Base-by-base conservation (phyloP, 1,284 basidiomycete species). In the Trametes pubescens region DNA sequence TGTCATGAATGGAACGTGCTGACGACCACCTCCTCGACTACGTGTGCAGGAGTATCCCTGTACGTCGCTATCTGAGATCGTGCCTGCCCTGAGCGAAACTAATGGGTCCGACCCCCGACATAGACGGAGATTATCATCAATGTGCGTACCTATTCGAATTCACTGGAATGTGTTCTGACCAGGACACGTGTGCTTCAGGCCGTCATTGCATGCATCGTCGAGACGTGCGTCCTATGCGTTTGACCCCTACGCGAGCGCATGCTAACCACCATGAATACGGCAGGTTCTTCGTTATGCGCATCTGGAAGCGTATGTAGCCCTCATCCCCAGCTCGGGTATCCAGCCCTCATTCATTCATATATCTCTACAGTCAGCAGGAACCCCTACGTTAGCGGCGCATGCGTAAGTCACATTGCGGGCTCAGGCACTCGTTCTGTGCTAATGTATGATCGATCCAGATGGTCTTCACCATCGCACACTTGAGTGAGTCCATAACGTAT, bases 251-350 rank as follows among this genome's bases (percentile, higher is more conserved):
- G 5, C 29, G 22, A 32, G 14, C n/a, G 3, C 40, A n/a, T 21
- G 18, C 49, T 51, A 10, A 51, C 26, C 18, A 18, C 18, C 18
- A 32, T 32, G 29, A 32, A 32, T 4, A 29, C 8, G 29, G 7
- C 48, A 58, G 57, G n/a, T 58, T 58, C 57, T 58, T 58, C 48
- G 57, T 58, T 7, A 51, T 58, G 47, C 57, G 57, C 37, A 58
- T 58, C 48, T 58, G 57, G 57, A 58, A 58, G 29, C 57, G 57
- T 58, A 24, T 8, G 57, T 58, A 34, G 2, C 34, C 13, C 9
- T 49, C 14, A 4, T 56, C 4, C 13, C 26, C n/a, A n/a, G n/a
- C n/a, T n/a, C n/a, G n/a, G 24, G 18, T 11, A 11, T 46, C 5
- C 18, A 24, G 21, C 4, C 29, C 16, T 49, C 46, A 14, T 11